phyloP scores from a whole-genome alignment of 495 filamentous ascomycete species.

The Talaromyces ruber region DNA sequence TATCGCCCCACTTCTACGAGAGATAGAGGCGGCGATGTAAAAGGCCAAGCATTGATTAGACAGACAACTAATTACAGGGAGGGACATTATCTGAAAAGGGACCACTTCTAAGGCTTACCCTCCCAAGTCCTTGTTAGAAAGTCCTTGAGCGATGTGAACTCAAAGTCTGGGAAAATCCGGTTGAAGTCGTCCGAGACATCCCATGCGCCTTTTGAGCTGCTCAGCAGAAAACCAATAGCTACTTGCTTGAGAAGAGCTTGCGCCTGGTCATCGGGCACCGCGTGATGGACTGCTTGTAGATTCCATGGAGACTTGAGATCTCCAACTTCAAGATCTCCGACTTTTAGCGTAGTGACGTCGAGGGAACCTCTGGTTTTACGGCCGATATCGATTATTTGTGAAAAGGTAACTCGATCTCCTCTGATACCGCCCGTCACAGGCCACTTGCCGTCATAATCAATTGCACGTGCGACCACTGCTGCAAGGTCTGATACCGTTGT shows the following conservation, averaged over 20 bases:
- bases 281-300: slow-evolving; percentile 22
- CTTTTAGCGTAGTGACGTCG: slow-evolving; percentile 24
- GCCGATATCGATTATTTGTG: slow-evolving; percentile 29
- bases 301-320: slow-evolving; percentile 30
- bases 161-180: slow-evolving; percentile 34
- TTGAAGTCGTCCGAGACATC: slow-evolving; percentile 39
- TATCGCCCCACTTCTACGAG: background rate
- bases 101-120: slow-evolving; percentile 14
- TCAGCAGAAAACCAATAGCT: slow-evolving; percentile 27
- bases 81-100: background rate
- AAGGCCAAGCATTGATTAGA: too few relatives aligned
- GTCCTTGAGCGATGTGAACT: slow-evolving; percentile 32
- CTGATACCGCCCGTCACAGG: slow-evolving; percentile 36
- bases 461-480: slow-evolving; percentile 28
- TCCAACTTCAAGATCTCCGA: slow-evolving; percentile 34
- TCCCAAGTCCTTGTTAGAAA: slow-evolving; percentile 35
- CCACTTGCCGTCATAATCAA: slow-evolving; percentile 43
- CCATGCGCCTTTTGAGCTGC: slow-evolving; percentile 24
- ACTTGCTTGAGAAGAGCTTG: slow-evolving; percentile 18
- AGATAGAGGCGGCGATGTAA: too few relatives aligned
- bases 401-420: slow-evolving; percentile 27
- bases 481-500: slow-evolving; percentile 34
- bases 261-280: slow-evolving; percentile 23
- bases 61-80: background rate
- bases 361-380: slow-evolving; percentile 35